phyloP scores from a whole-genome alignment of 2,329 filamentous ascomycete species.

The Emmonsia crescens region DNA sequence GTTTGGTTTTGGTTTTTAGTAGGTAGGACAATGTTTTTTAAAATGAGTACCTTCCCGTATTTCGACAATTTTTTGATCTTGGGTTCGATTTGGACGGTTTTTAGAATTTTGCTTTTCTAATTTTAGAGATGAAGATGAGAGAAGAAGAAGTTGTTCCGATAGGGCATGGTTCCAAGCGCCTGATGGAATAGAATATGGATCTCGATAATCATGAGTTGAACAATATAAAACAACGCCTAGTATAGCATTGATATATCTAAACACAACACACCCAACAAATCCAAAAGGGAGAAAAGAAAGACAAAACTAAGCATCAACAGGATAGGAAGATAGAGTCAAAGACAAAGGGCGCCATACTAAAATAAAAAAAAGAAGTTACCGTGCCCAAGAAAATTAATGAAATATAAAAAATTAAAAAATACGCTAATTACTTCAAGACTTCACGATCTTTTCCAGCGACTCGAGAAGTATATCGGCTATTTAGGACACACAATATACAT shows the following conservation, averaged over 20 bases:
- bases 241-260: not conserved
- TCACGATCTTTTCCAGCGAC: conserved; percentile 62
- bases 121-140: no score
- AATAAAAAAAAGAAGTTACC: not conserved
- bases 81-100: no score
- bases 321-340: not conserved
- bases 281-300: not conserved
- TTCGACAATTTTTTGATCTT: not conserved
- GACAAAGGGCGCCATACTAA: not conserved
- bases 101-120: no score
- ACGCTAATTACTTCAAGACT: conserved; percentile 22
- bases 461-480: conserved; percentile 66
- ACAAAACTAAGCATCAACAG: not conserved
- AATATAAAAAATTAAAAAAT: not conserved
- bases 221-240: not conserved
- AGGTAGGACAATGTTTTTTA: not conserved
- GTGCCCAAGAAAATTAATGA: not conserved
- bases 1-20: not conserved
- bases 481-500: not conserved
- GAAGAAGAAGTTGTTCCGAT: no score
- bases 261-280: not conserved
- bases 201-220: not conserved
- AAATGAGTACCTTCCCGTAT: not conserved
- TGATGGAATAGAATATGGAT: not conserved
- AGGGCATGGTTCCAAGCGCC: no score